phyloP scores from a whole-genome alignment of 805 yeast species.

The Ogataea ganodermae region DNA sequence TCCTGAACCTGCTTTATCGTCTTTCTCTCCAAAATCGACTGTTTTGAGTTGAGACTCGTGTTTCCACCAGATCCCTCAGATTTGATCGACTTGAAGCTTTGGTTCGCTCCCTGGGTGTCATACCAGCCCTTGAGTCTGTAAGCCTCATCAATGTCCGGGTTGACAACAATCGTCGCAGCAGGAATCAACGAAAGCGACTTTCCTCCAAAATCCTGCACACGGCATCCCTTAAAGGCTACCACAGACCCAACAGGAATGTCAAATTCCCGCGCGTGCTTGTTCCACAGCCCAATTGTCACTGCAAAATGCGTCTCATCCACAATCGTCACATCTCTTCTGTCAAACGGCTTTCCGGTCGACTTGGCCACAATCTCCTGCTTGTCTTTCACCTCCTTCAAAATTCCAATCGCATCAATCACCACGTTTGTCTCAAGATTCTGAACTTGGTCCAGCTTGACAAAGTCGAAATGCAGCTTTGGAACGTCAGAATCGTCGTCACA shows the following conservation, averaged over 20 bases:
- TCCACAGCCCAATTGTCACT: slow-evolving; percentile 86
- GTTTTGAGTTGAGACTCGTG: slow-evolving; percentile 36
- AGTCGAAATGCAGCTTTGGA: slow-evolving; percentile 78
- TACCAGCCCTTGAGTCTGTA: slow-evolving; percentile 93
- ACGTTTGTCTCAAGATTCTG: slow-evolving; percentile 70
- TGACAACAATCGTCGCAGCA: slow-evolving; percentile 70
- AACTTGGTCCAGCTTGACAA: slow-evolving; percentile 67
- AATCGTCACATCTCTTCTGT: slow-evolving; percentile 83
- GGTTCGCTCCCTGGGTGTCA: slow-evolving; percentile 71
- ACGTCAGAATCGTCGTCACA: slow-evolving; percentile 60
- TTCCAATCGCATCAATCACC: slow-evolving; percentile 84
- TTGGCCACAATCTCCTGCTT: slow-evolving; percentile 79
- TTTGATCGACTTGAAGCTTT: slow-evolving; percentile 62
- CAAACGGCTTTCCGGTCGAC: slow-evolving; percentile 86
- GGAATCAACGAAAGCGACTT: slow-evolving; percentile 79
- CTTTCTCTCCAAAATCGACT: slow-evolving; percentile 57
- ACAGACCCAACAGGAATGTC: slow-evolving; percentile 73
- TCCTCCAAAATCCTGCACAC: slow-evolving; percentile 87
- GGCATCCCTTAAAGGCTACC: slow-evolving; percentile 89
- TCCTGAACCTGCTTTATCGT: slow-evolving; percentile 65
- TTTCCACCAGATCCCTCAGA: slow-evolving; percentile 46
- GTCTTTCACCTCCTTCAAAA: slow-evolving; percentile 74
- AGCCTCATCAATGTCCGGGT: slow-evolving; percentile 90
- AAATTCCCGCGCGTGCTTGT: slow-evolving; percentile 80
- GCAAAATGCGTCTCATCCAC: slow-evolving; percentile 84